Percentiles rank a stretch among this genome's conserved stretches.
Evolutionary conservation across 257 asterid genomes (phyloP).

Genomic region (Przewalskia tangutica): DNA sequence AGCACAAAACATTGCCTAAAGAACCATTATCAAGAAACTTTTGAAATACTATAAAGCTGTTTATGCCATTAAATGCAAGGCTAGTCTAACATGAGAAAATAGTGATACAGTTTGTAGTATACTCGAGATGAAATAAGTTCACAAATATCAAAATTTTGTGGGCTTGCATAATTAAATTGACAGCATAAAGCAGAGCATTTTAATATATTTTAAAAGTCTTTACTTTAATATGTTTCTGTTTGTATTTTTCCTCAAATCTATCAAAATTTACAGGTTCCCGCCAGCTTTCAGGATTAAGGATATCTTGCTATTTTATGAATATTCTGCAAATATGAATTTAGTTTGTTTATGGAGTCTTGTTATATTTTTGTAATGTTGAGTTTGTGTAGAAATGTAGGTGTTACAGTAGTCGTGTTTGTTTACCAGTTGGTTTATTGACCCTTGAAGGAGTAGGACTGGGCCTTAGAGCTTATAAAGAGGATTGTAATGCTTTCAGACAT

Average conservation of each 20-base stretch:
- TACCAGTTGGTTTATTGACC: not conserved
- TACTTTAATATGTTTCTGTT: not conserved
- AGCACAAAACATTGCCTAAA: not conserved
- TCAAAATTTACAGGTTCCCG: not conserved
- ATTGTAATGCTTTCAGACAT: not conserved
- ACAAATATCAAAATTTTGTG: not conserved
- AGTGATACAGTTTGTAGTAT: not conserved
- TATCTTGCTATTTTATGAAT: not conserved
- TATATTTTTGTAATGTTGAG: not conserved
- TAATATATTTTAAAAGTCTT: not conserved
- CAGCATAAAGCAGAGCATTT: not conserved
- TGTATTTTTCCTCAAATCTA: not conserved
- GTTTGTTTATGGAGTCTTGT: not conserved
- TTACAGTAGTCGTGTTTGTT: not conserved
- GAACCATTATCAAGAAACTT: not conserved
- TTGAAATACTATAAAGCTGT: not conserved
- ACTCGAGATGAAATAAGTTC: not conserved
- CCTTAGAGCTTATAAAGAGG: not conserved
- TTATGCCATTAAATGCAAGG: not conserved
- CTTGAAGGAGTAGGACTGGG: not conserved
- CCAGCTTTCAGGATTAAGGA: not conserved
- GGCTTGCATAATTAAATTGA: not conserved
- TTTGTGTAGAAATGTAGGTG: not conserved
- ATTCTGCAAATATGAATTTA: not conserved
- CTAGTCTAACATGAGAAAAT: not conserved